Conservation (phyloP, 192 early-diverging fungal genomes). For the Coemansia sp. region DNA sequence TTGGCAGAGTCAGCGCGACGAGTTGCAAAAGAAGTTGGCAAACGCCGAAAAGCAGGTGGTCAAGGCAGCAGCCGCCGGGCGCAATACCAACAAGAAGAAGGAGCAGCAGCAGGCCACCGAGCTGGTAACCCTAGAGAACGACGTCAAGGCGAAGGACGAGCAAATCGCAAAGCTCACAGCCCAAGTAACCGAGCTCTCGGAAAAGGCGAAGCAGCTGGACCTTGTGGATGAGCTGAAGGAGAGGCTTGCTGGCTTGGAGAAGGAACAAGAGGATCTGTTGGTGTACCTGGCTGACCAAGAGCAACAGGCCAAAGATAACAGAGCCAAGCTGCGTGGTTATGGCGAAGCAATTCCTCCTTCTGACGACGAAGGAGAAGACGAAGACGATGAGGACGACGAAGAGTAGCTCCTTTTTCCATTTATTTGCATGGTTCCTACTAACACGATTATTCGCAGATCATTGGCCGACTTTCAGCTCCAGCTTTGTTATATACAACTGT, state of each 20-base stretch:
- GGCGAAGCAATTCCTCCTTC: conserved; percentile 55
- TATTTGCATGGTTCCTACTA: background rate
- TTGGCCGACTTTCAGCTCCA: background rate
- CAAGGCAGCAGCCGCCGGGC: conserved; percentile 47
- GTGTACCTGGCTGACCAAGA: conserved; percentile 85
- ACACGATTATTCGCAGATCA: background rate
- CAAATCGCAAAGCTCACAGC: conserved; percentile 41
- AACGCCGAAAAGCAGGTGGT: conserved; percentile 51
- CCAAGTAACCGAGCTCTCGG: conserved; percentile 66
- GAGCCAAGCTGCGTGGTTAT: conserved; percentile 53
- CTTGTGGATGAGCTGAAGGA: conserved; percentile 43
- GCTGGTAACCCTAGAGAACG: conserved; percentile 19
- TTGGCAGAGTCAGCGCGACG: conserved; percentile 31
- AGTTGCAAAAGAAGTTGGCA: conserved; percentile 43
- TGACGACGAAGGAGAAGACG: conserved; percentile 61
- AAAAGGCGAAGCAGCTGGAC: conserved; percentile 20
- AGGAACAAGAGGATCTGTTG: conserved; percentile 83
- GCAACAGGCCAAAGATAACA: conserved; percentile 59
- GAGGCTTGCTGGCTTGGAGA: conserved; percentile 47
- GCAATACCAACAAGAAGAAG: conserved; percentile 53
- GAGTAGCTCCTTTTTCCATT: background rate
- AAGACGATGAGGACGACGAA: conserved; percentile 41
- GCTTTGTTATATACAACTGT: background rate
- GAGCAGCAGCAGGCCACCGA: conserved; percentile 46
- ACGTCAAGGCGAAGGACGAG: conserved; percentile 41